These are phyloP conservation scores for Sporothrix sp. DNA, from an alignment of 2,329 filamentous ascomycete species.

Conservation along the genomic window DNA sequence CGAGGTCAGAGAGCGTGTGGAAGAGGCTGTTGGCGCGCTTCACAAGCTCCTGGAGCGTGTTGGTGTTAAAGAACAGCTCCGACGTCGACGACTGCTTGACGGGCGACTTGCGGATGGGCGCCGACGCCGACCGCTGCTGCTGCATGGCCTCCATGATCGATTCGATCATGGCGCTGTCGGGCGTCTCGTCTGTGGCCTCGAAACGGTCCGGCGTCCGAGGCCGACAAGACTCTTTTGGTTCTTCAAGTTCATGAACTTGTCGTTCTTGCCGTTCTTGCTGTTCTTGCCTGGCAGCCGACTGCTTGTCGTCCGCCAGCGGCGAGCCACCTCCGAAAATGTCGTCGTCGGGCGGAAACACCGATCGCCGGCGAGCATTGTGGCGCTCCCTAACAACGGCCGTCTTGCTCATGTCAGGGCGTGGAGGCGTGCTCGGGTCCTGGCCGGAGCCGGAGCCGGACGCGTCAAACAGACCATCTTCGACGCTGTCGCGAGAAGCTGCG, in stretches of 20 bases:
- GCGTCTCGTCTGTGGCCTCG: constrained; percentile 19
- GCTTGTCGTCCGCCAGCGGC: constrained; percentile 30
- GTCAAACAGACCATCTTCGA: constrained; percentile 35
- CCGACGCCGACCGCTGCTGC: constrained; percentile 37
- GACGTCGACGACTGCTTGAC: constrained; percentile 31
- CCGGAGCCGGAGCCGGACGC: constrained; percentile 27
- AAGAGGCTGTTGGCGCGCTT: constrained; percentile 51
- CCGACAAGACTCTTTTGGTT: constrained; percentile 23
- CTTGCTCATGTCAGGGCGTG: constrained; percentile 32
- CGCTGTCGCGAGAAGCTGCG: not conserved
- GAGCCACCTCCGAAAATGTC: constrained; percentile 53
- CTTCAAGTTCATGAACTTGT: too few species aligned
- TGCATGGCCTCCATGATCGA: constrained; percentile 58
- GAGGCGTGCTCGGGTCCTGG: not conserved
- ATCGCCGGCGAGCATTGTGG: constrained; percentile 43
- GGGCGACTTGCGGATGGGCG: constrained; percentile 28
- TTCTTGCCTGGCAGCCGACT: constrained; percentile 24
- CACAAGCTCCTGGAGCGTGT: constrained; percentile 57
- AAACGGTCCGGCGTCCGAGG: constrained; percentile 32
- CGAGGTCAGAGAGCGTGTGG: constrained; percentile 48
- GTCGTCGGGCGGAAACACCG: constrained; percentile 56
- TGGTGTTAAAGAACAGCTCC: constrained; percentile 58
- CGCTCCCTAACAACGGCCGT: constrained; percentile 46
- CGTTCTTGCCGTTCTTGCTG: too few species aligned
- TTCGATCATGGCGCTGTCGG: constrained; percentile 41